Base-by-base conservation (phyloP, 306 rosid genomes). In the Begonia loranthoides region DNA sequence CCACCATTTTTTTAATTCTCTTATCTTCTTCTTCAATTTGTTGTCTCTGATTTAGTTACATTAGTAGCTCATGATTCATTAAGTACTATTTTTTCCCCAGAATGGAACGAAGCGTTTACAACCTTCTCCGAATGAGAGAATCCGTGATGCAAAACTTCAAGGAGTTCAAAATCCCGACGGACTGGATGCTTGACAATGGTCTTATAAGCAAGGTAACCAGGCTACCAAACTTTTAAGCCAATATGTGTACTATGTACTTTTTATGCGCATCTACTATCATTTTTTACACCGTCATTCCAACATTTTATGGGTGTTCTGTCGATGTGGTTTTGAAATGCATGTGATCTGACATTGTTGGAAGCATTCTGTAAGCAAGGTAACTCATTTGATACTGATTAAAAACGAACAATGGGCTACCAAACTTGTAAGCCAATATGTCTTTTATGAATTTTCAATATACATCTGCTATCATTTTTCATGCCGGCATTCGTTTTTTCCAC, bases 151-250 rank as follows among this genome's bases (percentile, higher is more conserved):
- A 82, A 15, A 72, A 74, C 57, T 86, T 92, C 80, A 90, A 83
- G 77, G 86, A 80, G 46, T 90, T 78, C 57, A 77, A 63, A 60
- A 90, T 90, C 64, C 95, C 99, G 5, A 54, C 79, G 17, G 99
- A 82, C 21, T 90, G 99, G 99, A 86, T 90, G 87, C 95, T 82
- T 57, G 95, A 90, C 55, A 86, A 73, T 58, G 99, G 95, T 56
- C 82, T 83, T 12, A 68, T 85, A 50, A 82, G 86, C 86, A 90
- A 90, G 99, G 99, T 74, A 50, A 17, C 12, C 17, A 46, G 14
- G 14, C 14, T 19, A 19, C 22, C 22, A 19, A 19, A 19, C n/a
- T n/a, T n/a, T n/a, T n/a, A n/a, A 19, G 22, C 22, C 22, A 19
- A 19, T 19, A 19, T 19, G 22, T 19, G 3, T 19, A 4, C 1